Evolutionary conservation across 73 alveolate genomes (phyloP).

Genomic region (Paramecium octaurelia): DNA sequence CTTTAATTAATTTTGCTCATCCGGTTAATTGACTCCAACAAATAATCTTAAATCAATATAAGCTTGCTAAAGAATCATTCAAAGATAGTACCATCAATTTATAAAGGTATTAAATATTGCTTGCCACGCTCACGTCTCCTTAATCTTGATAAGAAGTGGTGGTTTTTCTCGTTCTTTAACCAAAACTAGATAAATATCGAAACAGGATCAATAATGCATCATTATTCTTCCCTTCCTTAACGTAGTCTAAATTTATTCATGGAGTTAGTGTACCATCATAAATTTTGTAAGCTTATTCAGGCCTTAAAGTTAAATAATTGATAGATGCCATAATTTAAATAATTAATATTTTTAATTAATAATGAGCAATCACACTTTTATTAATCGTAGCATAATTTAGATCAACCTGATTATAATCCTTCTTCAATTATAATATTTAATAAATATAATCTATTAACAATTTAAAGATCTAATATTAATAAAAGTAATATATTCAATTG

Average conservation of each 20-base stretch:
- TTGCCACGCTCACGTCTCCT: slow-evolving; percentile 33
- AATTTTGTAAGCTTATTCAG: slow-evolving; percentile 30
- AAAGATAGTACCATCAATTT: not conserved
- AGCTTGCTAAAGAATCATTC: not conserved
- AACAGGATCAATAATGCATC: not conserved
- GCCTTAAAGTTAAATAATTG: slow-evolving; percentile 32
- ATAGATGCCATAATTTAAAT: slow-evolving; percentile 39
- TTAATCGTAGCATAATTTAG: not conserved
- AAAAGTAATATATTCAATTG: not conserved
- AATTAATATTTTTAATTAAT: not conserved
- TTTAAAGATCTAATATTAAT: not conserved
- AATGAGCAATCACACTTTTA: not conserved
- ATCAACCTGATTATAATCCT: not conserved
- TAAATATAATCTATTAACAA: not conserved
- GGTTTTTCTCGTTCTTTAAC: not conserved
- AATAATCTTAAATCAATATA: slow-evolving; percentile 21
- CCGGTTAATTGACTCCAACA: not conserved
- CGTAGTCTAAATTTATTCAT: slow-evolving; percentile 25
- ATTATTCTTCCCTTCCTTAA: not conserved
- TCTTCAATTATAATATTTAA: not conserved
- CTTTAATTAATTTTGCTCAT: slow-evolving; percentile 19
- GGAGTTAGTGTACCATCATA: not conserved
- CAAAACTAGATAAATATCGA: slow-evolving; percentile 22
- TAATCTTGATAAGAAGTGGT: not conserved
- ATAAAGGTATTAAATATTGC: not conserved